Conservation (phyloP, 2,329 filamentous ascomycete species). For the Mariannaea elegans region DNA sequence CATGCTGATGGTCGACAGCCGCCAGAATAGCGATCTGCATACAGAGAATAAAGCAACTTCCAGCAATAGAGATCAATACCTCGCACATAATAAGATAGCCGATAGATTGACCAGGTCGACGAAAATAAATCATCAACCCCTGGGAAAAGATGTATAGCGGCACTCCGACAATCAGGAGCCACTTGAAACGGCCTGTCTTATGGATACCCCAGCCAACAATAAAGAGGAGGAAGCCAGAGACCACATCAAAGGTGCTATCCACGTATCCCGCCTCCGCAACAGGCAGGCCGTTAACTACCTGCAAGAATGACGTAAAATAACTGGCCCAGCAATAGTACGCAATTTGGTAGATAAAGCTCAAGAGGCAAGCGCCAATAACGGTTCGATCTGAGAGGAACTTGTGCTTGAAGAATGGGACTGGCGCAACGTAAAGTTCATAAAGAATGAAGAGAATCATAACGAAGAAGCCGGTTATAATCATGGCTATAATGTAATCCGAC, state of each 20-base stretch:
- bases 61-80: slow-evolving; percentile 61
- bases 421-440: slow-evolving; percentile 66
- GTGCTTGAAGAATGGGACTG: slow-evolving; percentile 63
- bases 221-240: slow-evolving; percentile 59
- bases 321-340: slow-evolving; percentile 62
- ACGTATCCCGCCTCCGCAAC: slow-evolving; percentile 58
- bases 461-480: slow-evolving; percentile 68
- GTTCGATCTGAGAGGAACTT: slow-evolving; percentile 61
- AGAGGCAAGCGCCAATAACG: slow-evolving; percentile 59
- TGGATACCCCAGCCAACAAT: slow-evolving; percentile 58
- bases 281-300: slow-evolving; percentile 57
- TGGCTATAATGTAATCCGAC: slow-evolving; percentile 63
- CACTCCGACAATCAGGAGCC: slow-evolving; percentile 53
- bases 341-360: slow-evolving; percentile 55
- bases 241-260: slow-evolving; percentile 59
- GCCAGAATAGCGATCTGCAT: slow-evolving; percentile 67
- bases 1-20: slow-evolving; percentile 60
- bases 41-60: slow-evolving; percentile 61
- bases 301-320: slow-evolving; percentile 65
- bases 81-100: slow-evolving; percentile 62
- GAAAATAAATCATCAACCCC: slow-evolving; percentile 49
- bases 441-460: slow-evolving; percentile 64
- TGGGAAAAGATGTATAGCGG: slow-evolving; percentile 65
- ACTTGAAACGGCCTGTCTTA: slow-evolving; percentile 58
- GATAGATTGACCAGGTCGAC: slow-evolving; percentile 49